A percentile compares a stretch with the other conserved stretches of the same genome.
Evolutionary conservation across 495 filamentous ascomycete species (phyloP).

Genomic region (Aspergillus indologenus): DNA sequence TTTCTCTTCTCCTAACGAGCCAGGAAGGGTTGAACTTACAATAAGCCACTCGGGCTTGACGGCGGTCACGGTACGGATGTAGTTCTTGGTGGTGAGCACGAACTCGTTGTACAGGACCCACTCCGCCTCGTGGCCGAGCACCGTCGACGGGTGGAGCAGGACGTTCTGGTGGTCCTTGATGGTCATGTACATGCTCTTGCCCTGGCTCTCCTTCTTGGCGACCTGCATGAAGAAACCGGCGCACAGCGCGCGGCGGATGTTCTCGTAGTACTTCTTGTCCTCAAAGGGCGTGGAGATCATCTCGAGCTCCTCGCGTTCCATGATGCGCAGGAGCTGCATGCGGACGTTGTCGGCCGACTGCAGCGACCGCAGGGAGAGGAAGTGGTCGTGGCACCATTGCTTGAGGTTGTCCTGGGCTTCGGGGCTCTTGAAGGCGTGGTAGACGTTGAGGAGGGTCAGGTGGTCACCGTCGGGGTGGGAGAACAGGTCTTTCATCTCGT

Average conservation of each 20-base stretch:
- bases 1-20: no score
- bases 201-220: slow-evolving; percentile 77
- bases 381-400: slow-evolving; percentile 97
- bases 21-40: slow-evolving; percentile 53
- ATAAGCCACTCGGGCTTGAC: slow-evolving; percentile 76
- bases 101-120: slow-evolving; percentile 99
- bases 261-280: slow-evolving; percentile 96
- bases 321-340: slow-evolving; percentile 85
- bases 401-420: slow-evolving; percentile 71
- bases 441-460: slow-evolving; percentile 93
- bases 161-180: slow-evolving; percentile 93
- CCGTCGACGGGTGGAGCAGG: slow-evolving; percentile 87
- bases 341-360: slow-evolving; percentile 93
- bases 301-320: slow-evolving; percentile 86
- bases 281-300: slow-evolving; percentile 86
- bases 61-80: slow-evolving; percentile 60
- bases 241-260: slow-evolving; percentile 91
- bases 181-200: slow-evolving; percentile 80
- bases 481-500: slow-evolving; percentile 96
- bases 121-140: slow-evolving; percentile 78
- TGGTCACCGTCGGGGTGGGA: slow-evolving; percentile 93
- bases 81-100: slow-evolving; percentile 95
- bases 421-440: slow-evolving; percentile 88
- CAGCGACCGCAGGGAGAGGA: slow-evolving; percentile 84
- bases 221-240: slow-evolving; percentile 99